Percentiles rank a stretch among this genome's conserved stretches.
Evolutionary conservation across 2,329 filamentous ascomycete species (phyloP).

Genomic region (Clonostachys chloroleuca): DNA sequence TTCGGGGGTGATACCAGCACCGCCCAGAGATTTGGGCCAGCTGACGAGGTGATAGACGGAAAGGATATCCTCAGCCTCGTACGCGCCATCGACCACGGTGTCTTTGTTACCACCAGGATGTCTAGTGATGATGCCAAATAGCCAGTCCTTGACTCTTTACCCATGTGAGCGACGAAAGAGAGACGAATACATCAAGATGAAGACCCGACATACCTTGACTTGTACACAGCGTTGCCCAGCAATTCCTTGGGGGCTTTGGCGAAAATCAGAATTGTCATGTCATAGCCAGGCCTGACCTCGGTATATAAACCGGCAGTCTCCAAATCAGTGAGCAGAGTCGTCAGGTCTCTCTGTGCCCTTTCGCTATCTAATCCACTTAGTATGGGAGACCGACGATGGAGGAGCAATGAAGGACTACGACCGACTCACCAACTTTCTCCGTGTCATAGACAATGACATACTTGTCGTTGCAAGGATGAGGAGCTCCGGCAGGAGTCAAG

Average conservation of each 20-base stretch:
- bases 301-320: constrained; percentile 61
- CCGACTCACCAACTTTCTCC: constrained; percentile 19
- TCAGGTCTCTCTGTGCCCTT: constrained; percentile 24
- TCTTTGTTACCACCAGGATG: constrained; percentile 52
- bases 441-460: constrained; percentile 35
- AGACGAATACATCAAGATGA: neutral
- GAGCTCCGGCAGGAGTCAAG: too few species aligned
- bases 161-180: neutral
- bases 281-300: constrained; percentile 67
- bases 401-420: neutral
- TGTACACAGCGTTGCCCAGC: constrained; percentile 62
- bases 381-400: neutral
- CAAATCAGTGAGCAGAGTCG: constrained; percentile 51
- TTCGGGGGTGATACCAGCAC: constrained; percentile 57
- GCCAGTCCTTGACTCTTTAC: constrained; percentile 67
- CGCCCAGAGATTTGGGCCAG: constrained; percentile 52
- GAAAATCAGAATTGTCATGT: constrained; percentile 64
- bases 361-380: constrained; percentile 20
- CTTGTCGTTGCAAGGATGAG: constrained; percentile 20
- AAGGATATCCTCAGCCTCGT: constrained; percentile 64
- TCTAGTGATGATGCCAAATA: constrained; percentile 62
- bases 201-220: constrained; percentile 47
- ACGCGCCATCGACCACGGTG: constrained; percentile 43
- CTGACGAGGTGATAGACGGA: constrained; percentile 66
- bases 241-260: constrained; percentile 58